Conservation (phyloP, 2,329 filamentous ascomycete genomes). For the Chaetomium sp. region DNA sequence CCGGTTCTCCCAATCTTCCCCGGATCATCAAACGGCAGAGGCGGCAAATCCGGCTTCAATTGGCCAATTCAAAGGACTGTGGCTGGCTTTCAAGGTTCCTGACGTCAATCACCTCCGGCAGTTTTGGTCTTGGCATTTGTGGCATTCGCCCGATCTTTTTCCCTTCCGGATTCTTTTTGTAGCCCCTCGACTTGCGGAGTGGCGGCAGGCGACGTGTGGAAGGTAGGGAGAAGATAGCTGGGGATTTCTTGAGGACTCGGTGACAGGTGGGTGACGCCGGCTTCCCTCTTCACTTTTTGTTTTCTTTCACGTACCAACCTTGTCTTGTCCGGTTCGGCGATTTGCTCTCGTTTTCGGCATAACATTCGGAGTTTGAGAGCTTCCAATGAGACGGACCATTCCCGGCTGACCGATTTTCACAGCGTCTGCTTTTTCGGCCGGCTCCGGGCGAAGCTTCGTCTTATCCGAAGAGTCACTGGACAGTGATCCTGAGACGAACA, state of each 20-base stretch:
- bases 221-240: background rate
- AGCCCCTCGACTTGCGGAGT: background rate
- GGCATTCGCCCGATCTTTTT: background rate
- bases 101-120: slow-evolving; percentile 6
- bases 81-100: background rate
- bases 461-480: no score
- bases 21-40: background rate
- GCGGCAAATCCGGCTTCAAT: slow-evolving; percentile 2
- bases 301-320: background rate
- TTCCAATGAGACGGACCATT: no score
- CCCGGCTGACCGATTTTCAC: background rate
- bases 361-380: no score
- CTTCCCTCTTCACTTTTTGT: background rate
- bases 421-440: background rate
- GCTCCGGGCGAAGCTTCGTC: background rate
- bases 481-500: no score
- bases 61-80: background rate
- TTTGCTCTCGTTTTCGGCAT: no score
- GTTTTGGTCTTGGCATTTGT: slow-evolving; percentile 10
- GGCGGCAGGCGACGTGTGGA: slow-evolving; percentile 1
- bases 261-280: background rate
- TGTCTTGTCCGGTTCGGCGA: no score
- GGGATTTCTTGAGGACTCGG: background rate
- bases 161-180: background rate
- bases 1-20: background rate